Base-by-base conservation (phyloP, 2,329 filamentous ascomycete genomes). In the Plenodomus lindquistii region DNA sequence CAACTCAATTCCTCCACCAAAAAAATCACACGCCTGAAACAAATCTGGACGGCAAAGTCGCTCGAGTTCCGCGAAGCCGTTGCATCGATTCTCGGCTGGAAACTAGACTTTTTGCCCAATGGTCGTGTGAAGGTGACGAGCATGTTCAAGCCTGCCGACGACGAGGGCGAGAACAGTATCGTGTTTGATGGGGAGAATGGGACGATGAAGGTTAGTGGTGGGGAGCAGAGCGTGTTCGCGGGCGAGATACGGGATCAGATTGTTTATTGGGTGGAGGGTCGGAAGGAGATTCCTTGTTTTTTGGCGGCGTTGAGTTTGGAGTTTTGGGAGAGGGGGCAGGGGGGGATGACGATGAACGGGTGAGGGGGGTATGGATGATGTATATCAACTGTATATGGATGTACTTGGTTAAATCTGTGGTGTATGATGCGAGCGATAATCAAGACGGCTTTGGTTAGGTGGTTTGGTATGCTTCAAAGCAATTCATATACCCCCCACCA, bases 161-260 rank as follows among this genome's bases (percentile, higher is more conserved):
- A 88, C 46, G 85, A 88, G 10, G 62, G 62, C 10, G 68, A 72
- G 54, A 83, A 84, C 52, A 81, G 77, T 4, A 85, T 85, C 38
- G 85, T 96, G 0, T 97, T 97, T 70, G 91, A 96, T 72, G 91
- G 91, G 42, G 91, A 97, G 75, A 86, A 88, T 48, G 94, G 93
- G 7, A 97, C 92, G 1, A 99, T 99, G 94, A 99, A 99, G 80
- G 89, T 99, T 48, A 89, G 87, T 27, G 94, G 94, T 1, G 94
- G 94, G 0, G 89, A 91, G 1, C 83, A 89, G 66, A 95, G 90
- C 67, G 81, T 85, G 11, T 99, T 99, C 73, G 94, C 92, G 1
- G 77, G 83, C 46, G 87, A 91, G 72, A 96, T 99, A 55, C 83
- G 83, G 57, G 88, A 90, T 65, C 84, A 92, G 70, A 93, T 97